Percentiles rank a stretch among this genome's conserved stretches.
Conservation (phyloP, 2,329 filamentous ascomycete genomes). For the Aureobasidium sp. region DNA sequence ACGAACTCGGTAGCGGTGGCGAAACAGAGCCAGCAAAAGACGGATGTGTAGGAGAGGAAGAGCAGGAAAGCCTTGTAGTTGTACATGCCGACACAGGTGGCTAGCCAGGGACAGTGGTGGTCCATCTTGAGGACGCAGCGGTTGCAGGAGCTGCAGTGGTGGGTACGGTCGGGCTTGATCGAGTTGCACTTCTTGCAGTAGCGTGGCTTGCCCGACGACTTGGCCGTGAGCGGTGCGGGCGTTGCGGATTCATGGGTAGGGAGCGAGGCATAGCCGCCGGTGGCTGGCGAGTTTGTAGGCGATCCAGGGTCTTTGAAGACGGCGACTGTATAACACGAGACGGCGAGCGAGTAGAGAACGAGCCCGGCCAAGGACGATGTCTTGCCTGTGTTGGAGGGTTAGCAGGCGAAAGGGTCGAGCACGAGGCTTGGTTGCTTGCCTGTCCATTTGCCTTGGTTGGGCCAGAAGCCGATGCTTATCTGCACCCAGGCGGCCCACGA, state of each 20-base stretch:
- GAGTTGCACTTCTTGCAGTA: conserved; percentile 98
- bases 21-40: conserved; percentile 79
- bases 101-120: conserved; percentile 93
- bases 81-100: conserved; percentile 83
- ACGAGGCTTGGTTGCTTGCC: conserved; percentile 23
- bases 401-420: not conserved
- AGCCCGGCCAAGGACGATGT: conserved; percentile 46
- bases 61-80: conserved; percentile 96
- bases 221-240: conserved; percentile 74
- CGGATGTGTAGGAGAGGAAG: conserved; percentile 78
- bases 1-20: conserved; percentile 72
- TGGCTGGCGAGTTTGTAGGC: conserved; percentile 32
- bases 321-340: conserved; percentile 83
- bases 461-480: conserved; percentile 57
- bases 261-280: conserved; percentile 15
- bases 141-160: conserved; percentile 92
- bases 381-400: conserved; percentile 24
- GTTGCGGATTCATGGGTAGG: conserved; percentile 13
- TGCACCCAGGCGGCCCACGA: conserved; percentile 91
- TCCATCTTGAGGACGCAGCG: conserved; percentile 99
- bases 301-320: conserved; percentile 87
- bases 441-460: conserved; percentile 39
- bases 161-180: conserved; percentile 87
- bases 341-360: conserved; percentile 66
- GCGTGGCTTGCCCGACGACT: conserved; percentile 73